These are phyloP conservation scores for Cymbopogon citratus DNA, from an alignment of 176 grass and related monocot species.

Conservation along the genomic window DNA sequence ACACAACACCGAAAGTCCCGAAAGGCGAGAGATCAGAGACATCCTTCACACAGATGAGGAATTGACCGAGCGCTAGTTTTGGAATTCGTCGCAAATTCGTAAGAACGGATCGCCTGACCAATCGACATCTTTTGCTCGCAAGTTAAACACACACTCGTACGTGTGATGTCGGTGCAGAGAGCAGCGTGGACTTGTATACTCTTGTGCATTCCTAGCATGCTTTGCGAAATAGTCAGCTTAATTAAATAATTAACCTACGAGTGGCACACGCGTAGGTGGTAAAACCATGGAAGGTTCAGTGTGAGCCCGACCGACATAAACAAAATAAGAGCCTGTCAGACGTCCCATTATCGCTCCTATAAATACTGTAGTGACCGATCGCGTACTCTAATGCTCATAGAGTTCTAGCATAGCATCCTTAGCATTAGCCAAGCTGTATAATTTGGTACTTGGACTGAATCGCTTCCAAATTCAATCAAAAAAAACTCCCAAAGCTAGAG, in stretches of 20 bases:
- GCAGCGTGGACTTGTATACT: neutral
- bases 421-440: too few species aligned
- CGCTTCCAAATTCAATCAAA: neutral
- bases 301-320: neutral
- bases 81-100: neutral
- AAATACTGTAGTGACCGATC: neutral
- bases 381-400: neutral
- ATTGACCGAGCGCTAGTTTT: neutral
- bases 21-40: neutral
- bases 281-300: neutral
- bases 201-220: too few species aligned
- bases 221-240: neutral
- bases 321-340: neutral
- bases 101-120: neutral
- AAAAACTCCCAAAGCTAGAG: neutral
- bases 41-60: neutral
- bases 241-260: neutral
- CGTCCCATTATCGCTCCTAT: neutral
- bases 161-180: neutral
- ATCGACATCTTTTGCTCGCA: neutral
- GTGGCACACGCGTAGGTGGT: neutral
- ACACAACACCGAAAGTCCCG: neutral
- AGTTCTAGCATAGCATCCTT: neutral
- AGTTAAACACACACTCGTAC: neutral
- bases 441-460: neutral